Evolutionary conservation across 345 rosid genomes (phyloP).

Genomic region (Hevea brasiliensis): DNA sequence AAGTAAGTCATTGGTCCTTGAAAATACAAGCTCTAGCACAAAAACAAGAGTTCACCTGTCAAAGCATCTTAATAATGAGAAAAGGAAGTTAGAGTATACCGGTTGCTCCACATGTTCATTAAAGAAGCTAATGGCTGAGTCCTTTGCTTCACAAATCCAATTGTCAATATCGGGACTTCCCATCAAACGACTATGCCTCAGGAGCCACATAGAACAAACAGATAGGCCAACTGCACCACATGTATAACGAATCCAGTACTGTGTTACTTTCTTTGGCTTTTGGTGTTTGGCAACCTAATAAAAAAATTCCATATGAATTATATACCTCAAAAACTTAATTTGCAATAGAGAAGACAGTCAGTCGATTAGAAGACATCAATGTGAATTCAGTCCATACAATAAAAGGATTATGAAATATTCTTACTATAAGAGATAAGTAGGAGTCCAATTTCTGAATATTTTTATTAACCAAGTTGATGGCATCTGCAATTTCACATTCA

Average conservation of each 20-base stretch:
- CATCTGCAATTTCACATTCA: too few relatives aligned
- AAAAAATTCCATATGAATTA: slow-evolving; percentile 10
- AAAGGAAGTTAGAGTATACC: slow-evolving; percentile 44
- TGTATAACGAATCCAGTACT: slow-evolving; percentile 73
- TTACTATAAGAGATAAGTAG: slow-evolving; percentile 62
- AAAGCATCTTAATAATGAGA: slow-evolving; percentile 12
- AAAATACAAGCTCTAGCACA: neutral
- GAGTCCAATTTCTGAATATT: too few relatives aligned
- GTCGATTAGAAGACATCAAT: neutral
- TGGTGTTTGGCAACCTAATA: slow-evolving; percentile 72
- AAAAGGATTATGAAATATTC: slow-evolving; percentile 17
- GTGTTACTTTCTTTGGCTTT: slow-evolving; percentile 68
- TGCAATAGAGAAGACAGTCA: neutral
- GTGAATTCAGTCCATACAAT: neutral
- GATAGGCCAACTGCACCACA: slow-evolving; percentile 83
- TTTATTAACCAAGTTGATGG: too few relatives aligned
- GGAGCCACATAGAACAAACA: too few relatives aligned
- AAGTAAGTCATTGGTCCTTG: neutral
- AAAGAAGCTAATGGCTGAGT: slow-evolving; percentile 65
- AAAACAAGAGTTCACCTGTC: slow-evolving; percentile 5
- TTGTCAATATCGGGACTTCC: slow-evolving; percentile 85
- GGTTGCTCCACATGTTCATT: slow-evolving; percentile 94
- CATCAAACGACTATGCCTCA: too few relatives aligned
- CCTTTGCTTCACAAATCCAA: slow-evolving; percentile 82
- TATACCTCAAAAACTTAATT: slow-evolving; percentile 5